A percentile compares a stretch with the other conserved stretches of the same genome.
Evolutionary conservation across 148 eudicot genomes (phyloP).

Genomic region (Arbutus unedo): DNA sequence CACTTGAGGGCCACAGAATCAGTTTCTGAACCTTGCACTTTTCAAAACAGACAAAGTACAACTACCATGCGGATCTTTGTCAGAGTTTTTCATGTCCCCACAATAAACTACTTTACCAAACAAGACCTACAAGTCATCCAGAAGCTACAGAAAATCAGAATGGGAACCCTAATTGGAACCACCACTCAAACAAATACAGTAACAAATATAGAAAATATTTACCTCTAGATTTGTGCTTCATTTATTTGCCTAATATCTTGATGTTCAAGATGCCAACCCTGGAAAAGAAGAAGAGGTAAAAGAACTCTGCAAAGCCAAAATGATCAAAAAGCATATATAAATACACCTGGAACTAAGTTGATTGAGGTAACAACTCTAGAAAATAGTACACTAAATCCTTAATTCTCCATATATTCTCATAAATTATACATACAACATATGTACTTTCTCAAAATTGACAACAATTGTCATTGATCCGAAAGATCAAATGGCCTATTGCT

Average conservation of each 20-base stretch:
- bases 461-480: conserved; percentile 16
- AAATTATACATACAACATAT: conserved; percentile 21
- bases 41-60: neutral
- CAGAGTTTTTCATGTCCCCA: neutral
- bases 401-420: conserved; percentile 10
- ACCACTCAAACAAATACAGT: neutral
- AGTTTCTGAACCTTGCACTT: conserved; percentile 18
- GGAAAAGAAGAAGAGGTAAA: neutral
- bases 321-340: neutral
- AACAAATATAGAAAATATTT: neutral
- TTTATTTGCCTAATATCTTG: neutral
- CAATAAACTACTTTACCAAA: neutral
- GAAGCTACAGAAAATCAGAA: neutral
- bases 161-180: neutral
- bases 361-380: neutral
- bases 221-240: conserved; percentile 5
- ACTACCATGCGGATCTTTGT: neutral
- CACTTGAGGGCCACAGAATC: conserved; percentile 23
- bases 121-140: neutral
- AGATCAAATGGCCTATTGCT: conserved; percentile 12
- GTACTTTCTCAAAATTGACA: conserved; percentile 18
- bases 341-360: neutral
- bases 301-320: neutral
- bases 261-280: neutral
- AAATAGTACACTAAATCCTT: conserved; percentile 7